Evolutionary conservation across 106 monocot genomes (phyloP), one percentile per base, ranked within the genome.

Genomic region (Dioscorea alata): DNA sequence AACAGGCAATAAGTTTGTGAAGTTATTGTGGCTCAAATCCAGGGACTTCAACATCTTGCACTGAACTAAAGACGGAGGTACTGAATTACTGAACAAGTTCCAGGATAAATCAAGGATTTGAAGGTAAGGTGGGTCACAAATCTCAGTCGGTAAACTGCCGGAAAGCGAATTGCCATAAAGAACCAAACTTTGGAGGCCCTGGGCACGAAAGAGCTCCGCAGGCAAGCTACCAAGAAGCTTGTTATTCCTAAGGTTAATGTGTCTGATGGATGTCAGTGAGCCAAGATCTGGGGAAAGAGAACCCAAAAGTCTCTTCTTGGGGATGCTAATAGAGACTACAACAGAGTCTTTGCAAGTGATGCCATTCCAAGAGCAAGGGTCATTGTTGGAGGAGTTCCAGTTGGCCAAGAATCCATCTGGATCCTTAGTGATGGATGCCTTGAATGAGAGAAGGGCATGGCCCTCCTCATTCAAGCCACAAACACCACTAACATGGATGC

Each of bases 301-400:
- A 25, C 83, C 86, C 13, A 68, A 22, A 24, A 90, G 81, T 35
- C 71, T 61, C 49, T 69, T 81, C 64, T 66, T 83, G 16, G 90
- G 90, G 18, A 90, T 70, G 64, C 61, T 74, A 6, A 90, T 14
- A 59, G 86, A 77, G 66, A 90, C 62, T 20, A 90, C 86, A 0
- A 15, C 34, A 10, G 66, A 64, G 8, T 68, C 64, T 16, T 24
- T 72, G 71, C 88, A 93, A 18, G 76, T 71, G 75, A 93, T 69
- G 1, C 92, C 92, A 58, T 81, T 88, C 88, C 88, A 93, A 14
- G 71, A 74, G 70, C 92, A 93, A 18, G 92, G 92, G 67, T 67
- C 75, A 13, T 70, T 65, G 59, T 80, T 72, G 56, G 85, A 88
- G 70, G 78, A 63, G 85, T 86, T 79, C 92, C 92, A 93, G 79